Evolutionary conservation across 2,329 filamentous ascomycete species (phyloP), one percentile per base, ranked within the genome.

Genomic region (Calycina herbarum): DNA sequence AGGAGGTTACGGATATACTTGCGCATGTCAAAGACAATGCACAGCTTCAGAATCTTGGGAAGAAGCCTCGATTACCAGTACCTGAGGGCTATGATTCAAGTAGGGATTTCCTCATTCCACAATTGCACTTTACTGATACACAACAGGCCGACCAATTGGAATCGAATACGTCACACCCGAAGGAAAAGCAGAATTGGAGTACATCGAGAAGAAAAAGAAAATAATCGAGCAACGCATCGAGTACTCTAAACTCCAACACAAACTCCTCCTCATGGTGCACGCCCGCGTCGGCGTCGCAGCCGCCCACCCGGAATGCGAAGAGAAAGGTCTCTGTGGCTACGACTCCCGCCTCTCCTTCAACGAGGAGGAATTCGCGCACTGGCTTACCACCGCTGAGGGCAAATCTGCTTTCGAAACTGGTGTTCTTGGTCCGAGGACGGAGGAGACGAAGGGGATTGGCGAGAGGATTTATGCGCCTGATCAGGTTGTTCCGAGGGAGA

Each of bases 301-400:
- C 6, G 59, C 69, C 31, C 69, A 72, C 31, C 68, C 70, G 15
- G 65, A 66, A 31, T 29, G 69, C 11, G 66, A 71, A 24, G 61
- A 68, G 17, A 74, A 74, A 51, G 64, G 69, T 10, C 63, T 74
- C 10, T 76, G 74, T 58, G 73, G 73, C 29, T 76, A 74, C 51
- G 74, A 75, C 54, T 69, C 72, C 45, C 73, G 74, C 20, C 69
- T 75, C 13, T 67, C 72, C 15, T 69, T 75, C 45, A 75, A 75
- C 51, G 70, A 74, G 29, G 64, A 66, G 20, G 69, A 76, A 59
- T 74, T 76, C 45, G 61, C 66, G 1, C 45, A 45, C 24, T 76
- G 73, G 72, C 61, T 66, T 5, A 60, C 69, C 20, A 70, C 70
- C 5, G 57, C 63, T 5, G 74, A 76, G 57, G 73, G 72, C 6